Evolutionary conservation across 768 basidiomycete genomes (phyloP), one percentile per base, ranked within the genome.

Genomic region (Suillus discolor): DNA sequence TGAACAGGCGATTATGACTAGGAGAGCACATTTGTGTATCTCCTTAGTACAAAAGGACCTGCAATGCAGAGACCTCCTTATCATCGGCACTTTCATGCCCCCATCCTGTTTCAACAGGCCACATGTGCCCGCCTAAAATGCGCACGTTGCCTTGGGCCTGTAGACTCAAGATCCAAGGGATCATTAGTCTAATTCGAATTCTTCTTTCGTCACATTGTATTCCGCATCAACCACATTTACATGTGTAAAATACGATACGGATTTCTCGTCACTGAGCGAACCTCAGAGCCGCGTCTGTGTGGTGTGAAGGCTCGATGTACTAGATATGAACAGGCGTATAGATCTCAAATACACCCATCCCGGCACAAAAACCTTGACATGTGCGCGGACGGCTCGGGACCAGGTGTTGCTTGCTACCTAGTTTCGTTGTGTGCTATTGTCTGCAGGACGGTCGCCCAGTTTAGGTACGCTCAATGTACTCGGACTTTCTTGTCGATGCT

Each of bases 1-100:
- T 31, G 25, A 16, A 54, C 42, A 68, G 64, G 59, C 62, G 76
- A 76, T 61, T 75, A 72, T 55, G 76, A 76, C 65, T 76, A 75
- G 67, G 57, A 60, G 25, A 28, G 41, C 11, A 16, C 25, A 12
- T 41, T 2, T 28, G 18, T 28, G 9, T 16, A 28, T 28, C 59
- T 60, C 25, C 54, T 13, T 34, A 6, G 59, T 28, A 60, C 23
- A 23, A 8, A 38, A 23, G 38, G 57, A 41, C 38, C 39, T 60
- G 39, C 25, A 25, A 41, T 60, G 59, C 59, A 42, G 59, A 20
- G 13, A 28, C 39, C 11, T 20, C 7, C 9, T 41, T 25, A 25
- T 39, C 11, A 42, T 41, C 25, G 9, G 59, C 59, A 4, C 12
- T 31, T 28, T 42, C 12, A 18, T 2, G 6, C 2, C 20, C 9